These are phyloP conservation scores for Linnemannia schmuckeri DNA, from an alignment of 192 early-diverging fungal species.

Conservation along the genomic window DNA sequence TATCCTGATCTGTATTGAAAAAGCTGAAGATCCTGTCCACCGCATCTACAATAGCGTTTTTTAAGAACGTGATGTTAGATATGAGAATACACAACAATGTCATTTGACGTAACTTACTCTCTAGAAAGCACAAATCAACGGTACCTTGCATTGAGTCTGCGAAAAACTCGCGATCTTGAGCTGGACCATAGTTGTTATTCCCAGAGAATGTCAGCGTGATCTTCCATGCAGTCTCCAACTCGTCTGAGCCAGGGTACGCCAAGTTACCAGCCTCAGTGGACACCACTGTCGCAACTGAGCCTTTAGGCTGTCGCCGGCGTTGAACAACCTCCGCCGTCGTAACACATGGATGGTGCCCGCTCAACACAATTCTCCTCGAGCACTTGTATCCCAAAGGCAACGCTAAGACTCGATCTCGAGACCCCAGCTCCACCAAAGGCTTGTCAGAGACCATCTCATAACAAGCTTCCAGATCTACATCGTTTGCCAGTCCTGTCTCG, in stretches of 20 bases:
- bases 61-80: neutral
- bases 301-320: neutral
- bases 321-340: constrained; percentile 3
- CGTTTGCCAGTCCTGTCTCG: constrained; percentile 22
- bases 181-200: neutral
- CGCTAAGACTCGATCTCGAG: neutral
- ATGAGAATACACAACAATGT: neutral
- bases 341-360: neutral
- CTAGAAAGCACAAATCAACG: neutral
- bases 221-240: neutral
- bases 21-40: constrained; percentile 8
- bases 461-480: constrained; percentile 17
- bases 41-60: constrained; percentile 6
- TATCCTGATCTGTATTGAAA: neutral
- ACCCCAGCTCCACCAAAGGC: neutral
- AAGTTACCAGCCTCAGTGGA: neutral
- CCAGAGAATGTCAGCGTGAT: neutral
- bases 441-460: neutral
- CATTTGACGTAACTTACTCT: neutral
- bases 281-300: neutral
- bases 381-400: constrained; percentile 20
- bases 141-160: constrained; percentile 11
- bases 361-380: neutral
- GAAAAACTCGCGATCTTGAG: constrained; percentile 1
- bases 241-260: neutral